Evolutionary conservation across 495 filamentous ascomycete species (phyloP).

Genomic region (Penicillium desertorum): DNA sequence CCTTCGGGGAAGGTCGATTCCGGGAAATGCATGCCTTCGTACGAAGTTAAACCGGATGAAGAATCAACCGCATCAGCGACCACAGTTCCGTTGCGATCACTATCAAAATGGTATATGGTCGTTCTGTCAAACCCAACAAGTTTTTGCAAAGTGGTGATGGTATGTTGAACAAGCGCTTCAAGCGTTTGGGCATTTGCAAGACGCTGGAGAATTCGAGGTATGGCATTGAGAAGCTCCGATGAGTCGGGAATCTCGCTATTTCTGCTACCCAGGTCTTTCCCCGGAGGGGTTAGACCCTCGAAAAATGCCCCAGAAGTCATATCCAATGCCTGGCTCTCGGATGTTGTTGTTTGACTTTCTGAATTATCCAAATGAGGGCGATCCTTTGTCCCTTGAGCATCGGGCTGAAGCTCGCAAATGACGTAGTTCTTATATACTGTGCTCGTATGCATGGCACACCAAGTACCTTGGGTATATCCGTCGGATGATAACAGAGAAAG

Average conservation of each 20-base stretch:
- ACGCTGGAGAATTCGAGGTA: constrained; percentile 82
- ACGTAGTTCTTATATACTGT: constrained; percentile 57
- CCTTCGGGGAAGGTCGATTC: constrained; percentile 73
- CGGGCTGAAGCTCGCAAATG: constrained; percentile 84
- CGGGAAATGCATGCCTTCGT: constrained; percentile 78
- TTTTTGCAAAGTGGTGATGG: constrained; percentile 57
- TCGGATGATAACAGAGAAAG: constrained; percentile 58
- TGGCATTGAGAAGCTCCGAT: constrained; percentile 82
- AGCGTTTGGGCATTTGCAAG: constrained; percentile 67
- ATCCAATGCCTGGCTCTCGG: background rate
- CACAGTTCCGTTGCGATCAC: constrained; percentile 71
- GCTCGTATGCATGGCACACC: constrained; percentile 83
- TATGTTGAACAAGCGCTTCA: constrained; percentile 35
- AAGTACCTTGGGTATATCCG: constrained; percentile 58
- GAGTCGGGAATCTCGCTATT: constrained; percentile 50
- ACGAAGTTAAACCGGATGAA: constrained; percentile 67
- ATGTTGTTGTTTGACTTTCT: constrained; percentile 32
- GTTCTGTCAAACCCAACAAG: constrained; percentile 80
- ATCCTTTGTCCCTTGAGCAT: constrained; percentile 50
- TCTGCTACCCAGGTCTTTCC: constrained; percentile 35
- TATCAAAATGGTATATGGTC: constrained; percentile 88
- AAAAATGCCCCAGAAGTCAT: constrained; percentile 3
- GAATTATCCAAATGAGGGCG: constrained; percentile 36
- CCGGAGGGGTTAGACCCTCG: background rate
- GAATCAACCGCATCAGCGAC: constrained; percentile 80